Base-by-base conservation (phyloP, 495 filamentous ascomycete genomes). In the Staphylotrichum longicolle region DNA sequence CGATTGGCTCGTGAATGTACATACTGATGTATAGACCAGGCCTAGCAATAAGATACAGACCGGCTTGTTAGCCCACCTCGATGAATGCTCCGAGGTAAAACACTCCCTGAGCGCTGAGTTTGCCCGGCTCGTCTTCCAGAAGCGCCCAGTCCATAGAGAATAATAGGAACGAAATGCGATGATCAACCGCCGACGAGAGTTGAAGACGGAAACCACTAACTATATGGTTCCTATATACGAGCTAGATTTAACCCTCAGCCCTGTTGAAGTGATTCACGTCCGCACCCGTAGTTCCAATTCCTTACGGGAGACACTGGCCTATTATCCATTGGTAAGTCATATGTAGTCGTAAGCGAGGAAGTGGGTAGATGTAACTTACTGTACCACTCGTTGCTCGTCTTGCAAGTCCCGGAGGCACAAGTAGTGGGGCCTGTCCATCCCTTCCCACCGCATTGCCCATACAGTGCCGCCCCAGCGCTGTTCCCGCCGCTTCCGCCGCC, bases 401-500 rank as follows among this genome's bases (percentile, higher is more conserved):
- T 49, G 46, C 46, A 49, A 33, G 46, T 49, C 3, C 46, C 46
- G 27, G 46, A 49, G 46, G 46, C 46, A 49, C 46, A 49, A 33
- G 46, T 49, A 6, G 46, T 49, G 8, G 46, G 46, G 20, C 46
- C 46, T 3, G 46, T 49, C 46, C 46, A 49, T 30, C 46, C 46
- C 7, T 11, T 49, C 8, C 46, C 46, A 12, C 46, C 46, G 46
- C 46, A 49, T 33, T 49, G 46, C 27, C 46, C 27, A 49, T 49
- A 49, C 10, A 49, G 46, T 12, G 46, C 11, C 41, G 4, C 8
- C 11, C 41, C 41, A 44, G 8, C 14, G 8, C 8, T 11, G 41
- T 12, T 44, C 11, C 46, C 46, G 46, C 46, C 46, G 46, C 27
- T 30, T 30, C 46, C 46, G 9, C 46, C 32, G 20, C 20, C 46